Evolutionary conservation across 257 asterid genomes (phyloP).

Genomic region (Solanum ahanhuiri): DNA sequence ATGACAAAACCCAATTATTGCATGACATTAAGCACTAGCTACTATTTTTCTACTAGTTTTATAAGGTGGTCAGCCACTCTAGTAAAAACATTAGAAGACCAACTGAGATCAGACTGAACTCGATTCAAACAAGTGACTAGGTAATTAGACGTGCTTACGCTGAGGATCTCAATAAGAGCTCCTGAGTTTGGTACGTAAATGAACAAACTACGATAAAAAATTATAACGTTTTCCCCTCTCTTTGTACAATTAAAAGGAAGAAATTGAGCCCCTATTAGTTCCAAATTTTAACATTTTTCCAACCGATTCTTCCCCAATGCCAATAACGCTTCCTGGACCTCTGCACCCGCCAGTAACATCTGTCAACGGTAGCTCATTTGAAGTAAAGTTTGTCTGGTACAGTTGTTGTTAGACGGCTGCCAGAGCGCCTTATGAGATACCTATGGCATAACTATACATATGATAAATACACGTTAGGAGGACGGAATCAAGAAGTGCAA

Average conservation of each 20-base stretch:
- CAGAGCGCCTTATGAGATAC: background rate
- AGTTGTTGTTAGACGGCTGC: background rate
- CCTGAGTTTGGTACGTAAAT: background rate
- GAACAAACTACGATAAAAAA: background rate
- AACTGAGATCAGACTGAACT: background rate
- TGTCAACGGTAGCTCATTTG: background rate
- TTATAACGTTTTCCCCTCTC: too few species aligned
- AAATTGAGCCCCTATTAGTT: background rate
- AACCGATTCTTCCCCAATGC: background rate
- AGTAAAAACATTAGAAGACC: too few species aligned
- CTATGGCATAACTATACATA: background rate
- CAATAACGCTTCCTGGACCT: background rate
- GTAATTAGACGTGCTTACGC: background rate
- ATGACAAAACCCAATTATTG: background rate
- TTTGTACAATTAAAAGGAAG: background rate
- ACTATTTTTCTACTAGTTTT: background rate
- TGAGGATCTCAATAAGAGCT: background rate
- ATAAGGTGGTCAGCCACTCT: background rate
- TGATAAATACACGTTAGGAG: background rate
- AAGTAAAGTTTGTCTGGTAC: background rate
- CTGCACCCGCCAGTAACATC: background rate
- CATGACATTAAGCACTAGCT: background rate
- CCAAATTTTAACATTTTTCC: background rate
- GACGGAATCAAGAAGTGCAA: background rate
- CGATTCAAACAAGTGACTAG: background rate